Conservation (phyloP, 2,329 filamentous ascomycete genomes). For the Fulvia fulva region DNA sequence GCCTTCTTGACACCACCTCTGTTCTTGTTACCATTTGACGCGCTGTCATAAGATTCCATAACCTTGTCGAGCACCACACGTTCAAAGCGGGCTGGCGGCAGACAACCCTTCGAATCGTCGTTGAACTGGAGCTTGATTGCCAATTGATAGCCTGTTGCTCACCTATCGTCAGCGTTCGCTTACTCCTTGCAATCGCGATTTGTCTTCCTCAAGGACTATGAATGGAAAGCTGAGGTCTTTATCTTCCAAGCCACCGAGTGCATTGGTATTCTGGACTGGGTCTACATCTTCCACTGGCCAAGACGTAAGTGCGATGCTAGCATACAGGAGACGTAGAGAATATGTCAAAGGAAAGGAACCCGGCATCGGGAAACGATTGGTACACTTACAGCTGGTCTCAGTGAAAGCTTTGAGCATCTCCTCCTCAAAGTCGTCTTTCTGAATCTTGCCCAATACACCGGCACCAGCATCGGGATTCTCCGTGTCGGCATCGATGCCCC, state of each 20-base stretch:
- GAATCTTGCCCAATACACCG: slow-evolving; percentile 57
- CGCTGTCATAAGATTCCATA: slow-evolving; percentile 72
- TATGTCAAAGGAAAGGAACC: background rate
- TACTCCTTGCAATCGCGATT: background rate
- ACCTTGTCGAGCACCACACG: slow-evolving; percentile 60
- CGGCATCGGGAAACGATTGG: background rate
- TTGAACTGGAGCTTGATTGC: slow-evolving; percentile 56
- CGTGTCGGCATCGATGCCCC: slow-evolving; percentile 54
- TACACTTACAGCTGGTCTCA: slow-evolving; percentile 35
- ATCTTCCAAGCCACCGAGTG: slow-evolving; percentile 16
- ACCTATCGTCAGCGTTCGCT: slow-evolving; percentile 20
- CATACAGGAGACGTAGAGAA: background rate
- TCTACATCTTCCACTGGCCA: slow-evolving; percentile 24
- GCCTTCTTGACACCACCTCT: slow-evolving; percentile 75
- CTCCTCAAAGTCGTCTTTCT: slow-evolving; percentile 60
- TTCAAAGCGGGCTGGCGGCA: slow-evolving; percentile 51
- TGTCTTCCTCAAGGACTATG: slow-evolving; percentile 13
- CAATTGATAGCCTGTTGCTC: slow-evolving; percentile 54
- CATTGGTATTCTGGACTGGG: slow-evolving; percentile 20
- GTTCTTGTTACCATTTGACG: slow-evolving; percentile 73
- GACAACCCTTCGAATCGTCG: slow-evolving; percentile 48
- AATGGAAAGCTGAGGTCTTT: slow-evolving; percentile 22
- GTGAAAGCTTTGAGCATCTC: slow-evolving; percentile 68
- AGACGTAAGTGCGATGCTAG: slow-evolving; percentile 13
- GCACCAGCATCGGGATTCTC: slow-evolving; percentile 35